Evolutionary conservation across 768 basidiomycete species (phyloP).

Genomic region (Leccinum uliginosum): DNA sequence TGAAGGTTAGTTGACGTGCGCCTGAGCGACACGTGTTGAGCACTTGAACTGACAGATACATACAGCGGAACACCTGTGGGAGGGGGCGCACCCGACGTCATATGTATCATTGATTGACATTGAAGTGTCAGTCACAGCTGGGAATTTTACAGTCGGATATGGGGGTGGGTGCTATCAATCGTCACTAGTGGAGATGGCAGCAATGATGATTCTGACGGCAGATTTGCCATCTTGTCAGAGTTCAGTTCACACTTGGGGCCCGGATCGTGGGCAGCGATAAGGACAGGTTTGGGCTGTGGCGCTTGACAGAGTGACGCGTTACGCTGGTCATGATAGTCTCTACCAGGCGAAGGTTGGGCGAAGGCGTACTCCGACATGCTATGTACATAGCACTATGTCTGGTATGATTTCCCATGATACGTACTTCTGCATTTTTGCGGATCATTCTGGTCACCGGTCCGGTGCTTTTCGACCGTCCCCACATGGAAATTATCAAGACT

Average conservation of each 20-base stretch:
- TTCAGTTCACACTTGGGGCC: not conserved
- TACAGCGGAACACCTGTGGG: not conserved
- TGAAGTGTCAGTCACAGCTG: conserved; percentile 2
- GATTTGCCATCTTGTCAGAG: not conserved
- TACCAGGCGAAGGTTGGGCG: not conserved
- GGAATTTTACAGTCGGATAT: conserved; percentile 2
- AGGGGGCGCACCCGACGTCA: not conserved
- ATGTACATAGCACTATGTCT: not conserved
- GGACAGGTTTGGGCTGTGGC: not conserved
- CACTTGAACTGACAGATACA: not conserved
- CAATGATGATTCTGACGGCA: conserved; percentile 1
- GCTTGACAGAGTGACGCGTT: not conserved
- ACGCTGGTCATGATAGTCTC: not conserved
- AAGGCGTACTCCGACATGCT: not conserved
- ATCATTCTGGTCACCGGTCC: not conserved
- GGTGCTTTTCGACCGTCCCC: not conserved
- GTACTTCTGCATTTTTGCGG: not conserved
- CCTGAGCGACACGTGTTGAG: not conserved
- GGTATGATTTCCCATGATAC: not conserved
- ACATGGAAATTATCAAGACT: not conserved
- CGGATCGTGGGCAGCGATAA: not conserved
- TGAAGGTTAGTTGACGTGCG: not conserved
- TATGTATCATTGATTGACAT: not conserved
- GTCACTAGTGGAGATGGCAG: not conserved
- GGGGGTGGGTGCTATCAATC: conserved; percentile 4